Evolutionary conservation across 1,139 yeast genomes (phyloP), one percentile per base, ranked within the genome.

Genomic region (Magnusiomyces ingens): DNA sequence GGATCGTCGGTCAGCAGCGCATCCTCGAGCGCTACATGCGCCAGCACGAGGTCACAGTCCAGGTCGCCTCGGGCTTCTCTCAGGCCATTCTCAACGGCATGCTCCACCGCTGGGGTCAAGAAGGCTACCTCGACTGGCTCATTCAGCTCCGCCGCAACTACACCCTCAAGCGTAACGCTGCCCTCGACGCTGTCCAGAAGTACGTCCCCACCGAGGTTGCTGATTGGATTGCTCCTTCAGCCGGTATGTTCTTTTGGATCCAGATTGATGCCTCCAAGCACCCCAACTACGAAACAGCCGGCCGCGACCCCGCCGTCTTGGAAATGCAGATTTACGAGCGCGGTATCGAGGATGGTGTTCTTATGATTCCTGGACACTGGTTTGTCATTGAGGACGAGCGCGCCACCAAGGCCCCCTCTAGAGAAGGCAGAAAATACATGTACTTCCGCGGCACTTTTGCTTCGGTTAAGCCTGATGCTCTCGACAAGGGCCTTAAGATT

Each of bases 401-500:
- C 47, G 71, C 73, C 43, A 82, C 85, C 22, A 90, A 79, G 60
- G 59, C 58, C 43, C 61, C 59, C 45, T 42, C 60, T 36, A 67
- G 62, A 15, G 65, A 60, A 26, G 69, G 67, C 29, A 63, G 64
- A 55, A 60, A 62, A 61, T 72, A 72, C 55, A 71, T 87, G 63
- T 87, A 83, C 75, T 89, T 86, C 76, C 82, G 97, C 73, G 96
- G 96, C 51, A 89, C 96, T 21, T 90, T 85, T 64, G 95, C 95
- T 45, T 87, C 95, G 47, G 94, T 85, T 48, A 82, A 88, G 32
- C 75, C 79, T 57, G 88, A 80, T 55, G 70, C 75, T 56, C 76
- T 86, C 65, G 78, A 68, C 44, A 61, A 63, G 41, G 95, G 93
- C 44, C 70, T 87, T 59, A 76, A 79, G 65, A 77, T 82, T 62